Base-by-base conservation (phyloP, 345 rosid species). In the Salix caprea region DNA sequence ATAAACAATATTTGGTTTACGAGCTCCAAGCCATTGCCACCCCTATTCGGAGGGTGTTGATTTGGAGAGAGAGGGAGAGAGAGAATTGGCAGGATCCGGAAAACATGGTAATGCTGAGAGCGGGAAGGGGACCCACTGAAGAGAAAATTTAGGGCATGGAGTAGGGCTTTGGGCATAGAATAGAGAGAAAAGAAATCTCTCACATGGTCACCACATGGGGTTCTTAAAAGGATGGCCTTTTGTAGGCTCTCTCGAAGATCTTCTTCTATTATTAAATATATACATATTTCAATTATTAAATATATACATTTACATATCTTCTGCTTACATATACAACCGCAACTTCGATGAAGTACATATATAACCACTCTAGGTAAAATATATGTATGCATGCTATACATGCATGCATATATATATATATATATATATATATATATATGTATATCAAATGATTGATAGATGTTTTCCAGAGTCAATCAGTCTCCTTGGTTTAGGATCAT, bases 181-280 rank as follows among this genome's bases (percentile, higher is more conserved):
- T 60, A 13, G 19, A 19, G 76, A 65, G 75, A 56, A 73, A 75
- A 77, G 5, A 65, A 65, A 76, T 65, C 68, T 71, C 74, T 71
- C 89, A 86, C 88, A 88, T 86, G 89, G 85, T 79, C 87, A 78
- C 86, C 91, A 88, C 91, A 84, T 88, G 89, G 87, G 77, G 74
- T 42, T 74, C 79, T 84, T 77, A 15, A 78, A 79, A 77, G 69
- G 72, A 48, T 71, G 60, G 37, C 36, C 40, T 32, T 72, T 52
- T 54, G 60, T 67, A 37, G 73, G 18, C 73, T 58, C 60, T 60
- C 77, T 67, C 69, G 30, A 42, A 4, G 64, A 77, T 69, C 72
- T 73, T 61, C 73, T 72, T 56, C 18, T 10, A 5, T 21, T 4
- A 46, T 30, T 71, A n/a, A n/a, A 56, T 56, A 21, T 3, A 21